Base-by-base conservation (phyloP, 805 yeast genomes). In the Wickerhamiella sergipiensis region DNA sequence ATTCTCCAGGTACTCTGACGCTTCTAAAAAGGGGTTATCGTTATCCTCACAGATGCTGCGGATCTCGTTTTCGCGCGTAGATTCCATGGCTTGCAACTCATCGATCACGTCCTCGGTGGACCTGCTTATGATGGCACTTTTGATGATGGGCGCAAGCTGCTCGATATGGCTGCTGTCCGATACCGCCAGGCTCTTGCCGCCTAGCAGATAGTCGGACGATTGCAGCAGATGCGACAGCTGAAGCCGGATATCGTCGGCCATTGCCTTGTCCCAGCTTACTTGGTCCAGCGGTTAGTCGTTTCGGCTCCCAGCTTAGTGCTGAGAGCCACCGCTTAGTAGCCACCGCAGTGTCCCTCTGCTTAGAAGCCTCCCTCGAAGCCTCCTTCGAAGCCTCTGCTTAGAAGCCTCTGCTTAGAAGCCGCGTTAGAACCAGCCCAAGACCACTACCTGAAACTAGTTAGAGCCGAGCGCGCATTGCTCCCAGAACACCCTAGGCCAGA, bases 121-220 rank as follows among this genome's bases (percentile, higher is more conserved):
- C 54, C 77, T 71, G 17, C 72, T 67, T 48, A 70, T 70, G 43
- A 87, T 66, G 19, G 88, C 81, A 9, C 78, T 74, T 58, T 77
- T 79, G 55, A 86, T 74, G 17, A 84, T 74, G 1, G 94, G 94
- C 2, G 86, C 83, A 53, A 87, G 72, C 63, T 84, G 86, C 55
- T 86, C 95, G 40, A 86, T 64, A 63, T 81, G 85, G 12, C 47
- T 24, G 24, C 29, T 18, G 22, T 36, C 38, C 29, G 24, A 5
- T 33, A 19, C 45, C n/a, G 47, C 18, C 39, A 21, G 23, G 21
- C 47, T 13, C 18, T 24, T 26, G n/a, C 40, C 21, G 8, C 46
- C 47, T 18, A 47, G 29, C 38, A 23, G 54, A 18, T 50, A 52
- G 31, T 54, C 56, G 18, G 53, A 46, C 19, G 49, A 50, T 26